Evolutionary conservation across 2,329 filamentous ascomycete genomes (phyloP).

Genomic region (Teratosphaeria gauchensis): DNA sequence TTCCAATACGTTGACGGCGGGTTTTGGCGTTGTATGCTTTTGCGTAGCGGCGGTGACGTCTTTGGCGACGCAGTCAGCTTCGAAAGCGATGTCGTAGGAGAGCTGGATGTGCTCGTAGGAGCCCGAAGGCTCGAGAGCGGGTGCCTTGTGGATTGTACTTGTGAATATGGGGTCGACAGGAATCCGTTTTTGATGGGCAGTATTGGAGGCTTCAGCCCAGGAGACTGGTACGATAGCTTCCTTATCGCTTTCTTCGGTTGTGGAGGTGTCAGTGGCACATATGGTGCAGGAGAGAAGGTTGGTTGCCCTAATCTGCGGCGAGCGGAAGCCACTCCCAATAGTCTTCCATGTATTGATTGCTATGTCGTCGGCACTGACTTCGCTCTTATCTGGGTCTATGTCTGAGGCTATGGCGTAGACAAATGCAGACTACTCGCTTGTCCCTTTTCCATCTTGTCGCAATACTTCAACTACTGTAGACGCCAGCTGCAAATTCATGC

Average conservation of each 20-base stretch:
- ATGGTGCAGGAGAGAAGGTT: slow-evolving; percentile 9
- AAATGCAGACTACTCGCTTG: too few species aligned
- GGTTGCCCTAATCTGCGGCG: slow-evolving; percentile 26
- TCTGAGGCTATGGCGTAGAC: slow-evolving; percentile 25
- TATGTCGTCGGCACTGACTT: slow-evolving; percentile 15
- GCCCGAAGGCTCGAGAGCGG: slow-evolving; percentile 71
- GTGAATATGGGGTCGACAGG: slow-evolving; percentile 79
- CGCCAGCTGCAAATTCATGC: too few species aligned
- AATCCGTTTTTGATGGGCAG: slow-evolving; percentile 83
- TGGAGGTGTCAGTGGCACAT: slow-evolving; percentile 5
- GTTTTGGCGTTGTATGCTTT: slow-evolving; percentile 90
- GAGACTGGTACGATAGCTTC: slow-evolving; percentile 72
- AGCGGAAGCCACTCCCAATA: slow-evolving; percentile 18
- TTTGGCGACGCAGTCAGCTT: slow-evolving; percentile 64
- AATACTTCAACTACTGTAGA: too few species aligned
- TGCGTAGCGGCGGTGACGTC: slow-evolving; percentile 85
- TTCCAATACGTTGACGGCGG: slow-evolving; percentile 68
- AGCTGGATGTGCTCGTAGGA: slow-evolving; percentile 68
- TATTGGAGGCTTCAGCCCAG: slow-evolving; percentile 88
- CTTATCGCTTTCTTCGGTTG: slow-evolving; percentile 39
- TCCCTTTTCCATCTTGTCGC: too few species aligned
- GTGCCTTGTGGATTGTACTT: slow-evolving; percentile 63
- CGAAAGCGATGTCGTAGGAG: slow-evolving; percentile 76
- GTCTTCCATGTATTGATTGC: slow-evolving; percentile 11
- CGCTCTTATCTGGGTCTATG: slow-evolving; percentile 5